Evolutionary conservation across 192 early-diverging fungal species (phyloP).

Genomic region (Rhizophagus clarus): DNA sequence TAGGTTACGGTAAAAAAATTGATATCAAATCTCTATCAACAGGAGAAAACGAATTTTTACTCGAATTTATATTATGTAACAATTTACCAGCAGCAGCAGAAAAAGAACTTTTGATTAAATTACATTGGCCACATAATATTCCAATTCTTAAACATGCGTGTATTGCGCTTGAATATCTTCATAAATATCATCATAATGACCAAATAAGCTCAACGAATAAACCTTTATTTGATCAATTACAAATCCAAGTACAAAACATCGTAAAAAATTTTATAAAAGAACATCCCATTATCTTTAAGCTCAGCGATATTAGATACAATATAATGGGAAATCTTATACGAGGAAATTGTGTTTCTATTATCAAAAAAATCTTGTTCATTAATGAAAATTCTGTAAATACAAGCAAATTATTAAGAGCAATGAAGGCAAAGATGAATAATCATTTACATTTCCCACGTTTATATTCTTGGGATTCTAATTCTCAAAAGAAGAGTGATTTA

Average conservation of each 20-base stretch:
- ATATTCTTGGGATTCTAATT: not conserved
- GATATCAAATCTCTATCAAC: not conserved
- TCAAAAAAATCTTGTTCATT: not conserved
- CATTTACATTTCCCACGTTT: slow-evolving; percentile 8
- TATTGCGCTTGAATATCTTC: not conserved
- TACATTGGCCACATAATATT: slow-evolving; percentile 12
- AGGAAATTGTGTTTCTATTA: not conserved
- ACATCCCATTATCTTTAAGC: not conserved
- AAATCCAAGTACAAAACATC: not conserved
- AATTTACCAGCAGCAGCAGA: too few species aligned
- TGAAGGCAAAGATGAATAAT: not conserved
- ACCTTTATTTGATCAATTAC: not conserved
- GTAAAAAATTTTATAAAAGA: not conserved
- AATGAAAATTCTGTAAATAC: too few species aligned
- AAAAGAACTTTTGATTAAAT: not conserved
- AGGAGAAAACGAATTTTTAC: not conserved
- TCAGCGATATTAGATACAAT: not conserved
- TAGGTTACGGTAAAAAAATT: not conserved
- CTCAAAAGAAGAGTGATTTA: slow-evolving; percentile 15
- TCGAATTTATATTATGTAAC: not conserved
- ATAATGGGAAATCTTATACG: not conserved
- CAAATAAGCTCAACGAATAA: not conserved
- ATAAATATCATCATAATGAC: not conserved
- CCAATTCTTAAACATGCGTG: not conserved
- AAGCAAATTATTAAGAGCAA: not conserved